Conservation (phyloP, 78 protist genomes). For the Dictyostelium firmibasis region DNA sequence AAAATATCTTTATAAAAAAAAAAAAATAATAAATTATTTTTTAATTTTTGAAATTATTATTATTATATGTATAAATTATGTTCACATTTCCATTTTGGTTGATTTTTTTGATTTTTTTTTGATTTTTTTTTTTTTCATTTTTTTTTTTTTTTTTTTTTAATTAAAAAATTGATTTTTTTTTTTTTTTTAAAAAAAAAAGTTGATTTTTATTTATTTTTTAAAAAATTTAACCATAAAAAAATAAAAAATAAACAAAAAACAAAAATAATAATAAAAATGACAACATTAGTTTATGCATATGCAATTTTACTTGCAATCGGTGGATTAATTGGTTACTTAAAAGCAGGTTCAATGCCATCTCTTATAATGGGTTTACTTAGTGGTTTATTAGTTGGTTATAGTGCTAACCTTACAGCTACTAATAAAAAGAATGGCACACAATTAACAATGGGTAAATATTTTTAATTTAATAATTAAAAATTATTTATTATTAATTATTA, state of each 20-base stretch:
- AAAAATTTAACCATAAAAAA: not conserved
- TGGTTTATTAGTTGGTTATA: conserved; percentile 8
- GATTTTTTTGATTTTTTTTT: too few species aligned
- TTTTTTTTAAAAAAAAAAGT: too few species aligned
- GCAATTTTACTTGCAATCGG: conserved; percentile 36
- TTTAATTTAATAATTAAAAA: not conserved
- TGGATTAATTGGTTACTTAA: conserved; percentile 40
- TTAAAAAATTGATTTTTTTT: too few species aligned
- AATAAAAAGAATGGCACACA: conserved; percentile 48
- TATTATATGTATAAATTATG: too few species aligned
- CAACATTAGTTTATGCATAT: conserved; percentile 11
- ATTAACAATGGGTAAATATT: conserved; percentile 49
- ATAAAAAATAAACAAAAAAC: not conserved
- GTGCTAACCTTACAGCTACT: not conserved
- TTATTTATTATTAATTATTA: not conserved
- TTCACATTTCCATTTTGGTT: too few species aligned
- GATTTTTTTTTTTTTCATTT: too few species aligned
- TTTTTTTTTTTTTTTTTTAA: too few species aligned
- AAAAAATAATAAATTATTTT: too few species aligned
- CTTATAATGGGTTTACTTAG: conserved; percentile 21
- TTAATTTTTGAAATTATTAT: too few species aligned
- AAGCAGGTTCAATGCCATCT: conserved; percentile 1
- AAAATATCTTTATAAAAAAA: too few species aligned
- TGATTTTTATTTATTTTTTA: too few species aligned
- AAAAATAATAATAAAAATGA: too few species aligned